These are phyloP conservation scores for Dothiorella sarmentorum DNA, from an alignment of 2,329 filamentous ascomycete species.

Conservation along the genomic window DNA sequence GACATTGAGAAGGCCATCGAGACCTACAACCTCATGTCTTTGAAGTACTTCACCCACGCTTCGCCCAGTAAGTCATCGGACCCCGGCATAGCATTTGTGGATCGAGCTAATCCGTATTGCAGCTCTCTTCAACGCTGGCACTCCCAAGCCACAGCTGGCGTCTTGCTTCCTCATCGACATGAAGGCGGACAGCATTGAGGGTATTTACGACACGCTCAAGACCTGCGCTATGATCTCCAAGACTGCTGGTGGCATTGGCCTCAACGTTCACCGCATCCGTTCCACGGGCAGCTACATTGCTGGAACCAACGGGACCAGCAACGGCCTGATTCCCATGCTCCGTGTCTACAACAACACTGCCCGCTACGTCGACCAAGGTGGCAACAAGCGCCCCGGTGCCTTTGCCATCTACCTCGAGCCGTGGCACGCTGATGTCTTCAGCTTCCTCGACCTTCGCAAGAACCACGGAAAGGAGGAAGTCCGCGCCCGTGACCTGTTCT, in stretches of 20 bases:
- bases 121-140: constrained; percentile 96
- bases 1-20: constrained; percentile 92
- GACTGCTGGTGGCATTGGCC: constrained; percentile 95
- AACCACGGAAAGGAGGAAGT: constrained; percentile 99
- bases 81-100: neutral
- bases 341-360: constrained; percentile 99
- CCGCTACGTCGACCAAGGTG: constrained; percentile 96
- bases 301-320: constrained; percentile 96
- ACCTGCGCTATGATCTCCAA: constrained; percentile 99
- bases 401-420: constrained; percentile 99
- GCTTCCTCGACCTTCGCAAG: constrained; percentile 96
- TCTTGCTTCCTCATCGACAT: constrained; percentile 99
- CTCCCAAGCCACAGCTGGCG: constrained; percentile 87
- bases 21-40: constrained; percentile 99
- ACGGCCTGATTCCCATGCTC: constrained; percentile 96
- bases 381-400: constrained; percentile 97
- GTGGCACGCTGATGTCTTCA: constrained; percentile 96
- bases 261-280: constrained; percentile 95
- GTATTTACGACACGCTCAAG: constrained; percentile 98
- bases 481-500: constrained; percentile 94
- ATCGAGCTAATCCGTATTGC: neutral
- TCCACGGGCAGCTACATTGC: constrained; percentile 97
- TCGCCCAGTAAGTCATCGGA: constrained; percentile 55
- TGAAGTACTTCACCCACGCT: constrained; percentile 97
- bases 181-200: constrained; percentile 99